Conservation (phyloP, 2,329 filamentous ascomycete genomes). For the Ophiostoma sp. region DNA sequence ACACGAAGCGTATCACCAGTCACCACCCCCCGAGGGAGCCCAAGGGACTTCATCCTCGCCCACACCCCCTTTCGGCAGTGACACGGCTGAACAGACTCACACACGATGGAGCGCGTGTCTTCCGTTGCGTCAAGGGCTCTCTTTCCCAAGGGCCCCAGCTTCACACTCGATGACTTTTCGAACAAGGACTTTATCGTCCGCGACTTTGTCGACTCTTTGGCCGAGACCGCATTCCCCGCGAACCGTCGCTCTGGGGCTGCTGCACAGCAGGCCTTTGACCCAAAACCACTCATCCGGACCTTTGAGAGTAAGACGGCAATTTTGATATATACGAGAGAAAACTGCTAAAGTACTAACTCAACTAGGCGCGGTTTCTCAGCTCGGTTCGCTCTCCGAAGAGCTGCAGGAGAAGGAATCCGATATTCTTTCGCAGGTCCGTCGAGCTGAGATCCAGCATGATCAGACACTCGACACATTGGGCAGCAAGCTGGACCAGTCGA, state of each 20-base stretch:
- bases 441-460: conserved; percentile 87
- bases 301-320: conserved; percentile 62
- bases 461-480: conserved; percentile 84
- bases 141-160: conserved; percentile 73
- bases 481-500: conserved; percentile 83
- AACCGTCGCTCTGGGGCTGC: conserved; percentile 70
- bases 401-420: conserved; percentile 88
- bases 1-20: neutral
- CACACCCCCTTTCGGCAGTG: neutral
- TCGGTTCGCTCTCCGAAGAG: conserved; percentile 70
- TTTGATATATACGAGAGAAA: neutral
- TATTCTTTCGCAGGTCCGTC: conserved; percentile 78
- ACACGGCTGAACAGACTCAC: neutral
- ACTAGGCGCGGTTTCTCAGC: conserved; percentile 59
- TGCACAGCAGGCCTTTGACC: conserved; percentile 69
- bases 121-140: conserved; percentile 55
- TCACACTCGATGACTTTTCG: conserved; percentile 83
- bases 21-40: neutral
- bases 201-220: conserved; percentile 91
- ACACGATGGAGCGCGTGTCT: conserved; percentile 39
- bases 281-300: conserved; percentile 90
- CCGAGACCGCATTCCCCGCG: conserved; percentile 73
- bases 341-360: conserved; percentile 27
- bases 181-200: conserved; percentile 94
- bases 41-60: neutral